These are phyloP conservation scores for Chlamydomonas reinhardtii DNA, from an alignment of 163 green algal species.

Conservation along the genomic window DNA sequence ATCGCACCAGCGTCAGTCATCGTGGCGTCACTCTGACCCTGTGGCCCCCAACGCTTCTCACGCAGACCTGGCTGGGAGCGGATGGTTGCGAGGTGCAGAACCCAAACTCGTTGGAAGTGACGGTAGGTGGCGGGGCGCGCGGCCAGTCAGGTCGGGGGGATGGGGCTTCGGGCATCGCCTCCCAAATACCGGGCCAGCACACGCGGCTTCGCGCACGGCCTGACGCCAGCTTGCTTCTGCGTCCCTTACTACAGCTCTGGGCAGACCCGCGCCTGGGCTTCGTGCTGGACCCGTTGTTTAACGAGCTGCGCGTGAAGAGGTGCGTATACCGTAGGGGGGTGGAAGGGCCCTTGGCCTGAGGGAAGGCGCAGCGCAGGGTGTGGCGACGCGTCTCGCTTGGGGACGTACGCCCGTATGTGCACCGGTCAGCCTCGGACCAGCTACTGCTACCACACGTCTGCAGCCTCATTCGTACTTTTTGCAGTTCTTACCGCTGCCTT, in stretches of 20 bases:
- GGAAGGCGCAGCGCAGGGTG: too few relatives aligned
- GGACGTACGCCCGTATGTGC: not conserved
- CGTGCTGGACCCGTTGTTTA: conserved; percentile 27
- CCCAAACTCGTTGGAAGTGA: conserved; percentile 20
- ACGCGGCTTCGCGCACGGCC: too few relatives aligned
- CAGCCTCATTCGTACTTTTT: too few relatives aligned
- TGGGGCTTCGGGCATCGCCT: not conserved
- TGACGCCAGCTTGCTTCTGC: not conserved
- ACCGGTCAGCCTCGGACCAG: too few relatives aligned
- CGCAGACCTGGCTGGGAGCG: conserved; percentile 38
- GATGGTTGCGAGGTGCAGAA: not conserved
- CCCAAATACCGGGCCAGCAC: too few relatives aligned
- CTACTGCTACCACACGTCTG: too few relatives aligned
- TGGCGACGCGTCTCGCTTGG: too few relatives aligned
- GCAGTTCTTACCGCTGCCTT: too few relatives aligned
- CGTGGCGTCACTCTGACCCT: not conserved
- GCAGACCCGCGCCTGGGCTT: conserved; percentile 27
- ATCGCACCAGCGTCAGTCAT: not conserved
- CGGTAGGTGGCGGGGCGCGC: not conserved
- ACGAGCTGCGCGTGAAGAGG: conserved; percentile 38
- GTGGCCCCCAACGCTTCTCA: not conserved
- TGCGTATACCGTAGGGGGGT: too few relatives aligned
- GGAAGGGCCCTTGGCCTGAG: too few relatives aligned
- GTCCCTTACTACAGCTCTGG: conserved; percentile 1
- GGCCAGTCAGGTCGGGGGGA: too few relatives aligned